Percentiles rank a stretch among this genome's conserved stretches.
Evolutionary conservation across 2,329 filamentous ascomycete genomes (phyloP).

Genomic region (Aspergillus ochraceus): DNA sequence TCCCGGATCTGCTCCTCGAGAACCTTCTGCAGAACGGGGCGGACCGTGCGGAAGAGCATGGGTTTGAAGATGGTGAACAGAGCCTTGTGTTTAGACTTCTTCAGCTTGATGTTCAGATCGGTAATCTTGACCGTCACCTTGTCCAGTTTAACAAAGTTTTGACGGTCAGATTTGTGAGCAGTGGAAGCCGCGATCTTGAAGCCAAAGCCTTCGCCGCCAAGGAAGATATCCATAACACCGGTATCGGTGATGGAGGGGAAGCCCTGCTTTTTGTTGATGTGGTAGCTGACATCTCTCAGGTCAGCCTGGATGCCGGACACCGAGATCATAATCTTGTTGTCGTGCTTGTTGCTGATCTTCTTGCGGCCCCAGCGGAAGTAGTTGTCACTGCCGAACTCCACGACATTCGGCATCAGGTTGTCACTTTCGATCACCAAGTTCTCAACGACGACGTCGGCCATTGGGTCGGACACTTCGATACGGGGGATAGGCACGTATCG

Average conservation of each 20-base stretch:
- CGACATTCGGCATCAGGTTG: conserved; percentile 90
- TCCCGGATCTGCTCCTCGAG: conserved; percentile 88
- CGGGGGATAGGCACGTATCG: conserved; percentile 91
- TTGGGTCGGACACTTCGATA: conserved; percentile 84
- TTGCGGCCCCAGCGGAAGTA: conserved; percentile 95
- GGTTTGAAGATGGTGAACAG: conserved; percentile 87
- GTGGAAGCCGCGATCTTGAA: conserved; percentile 90
- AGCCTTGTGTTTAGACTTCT: conserved; percentile 92
- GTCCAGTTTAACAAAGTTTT: conserved; percentile 93
- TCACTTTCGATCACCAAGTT: conserved; percentile 95
- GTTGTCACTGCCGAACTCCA: conserved; percentile 88
- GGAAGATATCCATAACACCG: conserved; percentile 83
- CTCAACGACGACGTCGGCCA: conserved; percentile 86
- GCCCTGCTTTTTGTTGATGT: conserved; percentile 91
- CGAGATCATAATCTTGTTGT: conserved; percentile 80
- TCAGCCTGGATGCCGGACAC: conserved; percentile 93
- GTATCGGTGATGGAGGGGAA: conserved; percentile 86
- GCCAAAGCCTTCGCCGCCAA: conserved; percentile 83
- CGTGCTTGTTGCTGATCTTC: conserved; percentile 75
- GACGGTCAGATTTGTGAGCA: conserved; percentile 70
- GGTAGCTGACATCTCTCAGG: conserved; percentile 85
- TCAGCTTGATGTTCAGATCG: conserved; percentile 81
- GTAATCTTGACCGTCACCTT: conserved; percentile 81
- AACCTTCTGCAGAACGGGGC: conserved; percentile 81
- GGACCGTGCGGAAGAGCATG: conserved; percentile 77